phyloP scores from a whole-genome alignment of 768 basidiomycete genomes.

The Auricularia sp. region DNA sequence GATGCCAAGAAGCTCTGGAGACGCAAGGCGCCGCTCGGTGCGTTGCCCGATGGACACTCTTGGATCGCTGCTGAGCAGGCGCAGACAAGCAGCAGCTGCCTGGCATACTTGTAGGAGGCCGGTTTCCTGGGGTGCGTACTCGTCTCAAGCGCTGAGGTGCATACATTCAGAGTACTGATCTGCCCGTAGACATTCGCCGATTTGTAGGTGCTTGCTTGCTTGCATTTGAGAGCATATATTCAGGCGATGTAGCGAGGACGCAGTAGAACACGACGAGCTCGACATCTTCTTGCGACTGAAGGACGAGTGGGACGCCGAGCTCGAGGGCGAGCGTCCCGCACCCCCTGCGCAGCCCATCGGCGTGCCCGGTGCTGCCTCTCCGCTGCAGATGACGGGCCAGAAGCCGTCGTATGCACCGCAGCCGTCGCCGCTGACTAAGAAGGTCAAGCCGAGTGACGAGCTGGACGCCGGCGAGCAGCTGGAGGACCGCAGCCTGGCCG shows the following conservation, averaged over 20 bases:
- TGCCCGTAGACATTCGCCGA: constrained; percentile 50
- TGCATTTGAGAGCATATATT: constrained; percentile 4
- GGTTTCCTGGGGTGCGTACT: constrained; percentile 62
- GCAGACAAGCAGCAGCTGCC: constrained; percentile 78
- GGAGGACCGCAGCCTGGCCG: constrained; percentile 61
- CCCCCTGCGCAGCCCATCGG: constrained; percentile 56
- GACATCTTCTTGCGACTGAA: constrained; percentile 61
- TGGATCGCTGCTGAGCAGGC: constrained; percentile 3
- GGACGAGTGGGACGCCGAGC: constrained; percentile 50
- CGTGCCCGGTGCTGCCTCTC: constrained; percentile 68
- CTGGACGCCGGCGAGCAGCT: constrained; percentile 63
- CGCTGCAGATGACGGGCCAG: constrained; percentile 71
- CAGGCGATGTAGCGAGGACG: constrained; percentile 53
- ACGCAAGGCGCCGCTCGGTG: constrained; percentile 66
- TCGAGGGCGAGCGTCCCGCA: constrained; percentile 52
- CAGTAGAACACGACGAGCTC: constrained; percentile 70
- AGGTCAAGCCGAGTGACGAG: constrained; percentile 23
- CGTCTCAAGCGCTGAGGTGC: constrained; percentile 2
- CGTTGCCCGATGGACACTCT: constrained; percentile 1
- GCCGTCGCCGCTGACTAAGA: constrained; percentile 29
- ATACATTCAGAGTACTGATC: neutral
- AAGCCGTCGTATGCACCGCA: constrained; percentile 41
- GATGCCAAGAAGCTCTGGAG: constrained; percentile 73
- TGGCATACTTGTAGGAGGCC: constrained; percentile 70
- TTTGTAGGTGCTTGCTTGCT: constrained; percentile 42